phyloP scores from a whole-genome alignment of 148 eudicot genomes.

The Bassia scoparia region DNA sequence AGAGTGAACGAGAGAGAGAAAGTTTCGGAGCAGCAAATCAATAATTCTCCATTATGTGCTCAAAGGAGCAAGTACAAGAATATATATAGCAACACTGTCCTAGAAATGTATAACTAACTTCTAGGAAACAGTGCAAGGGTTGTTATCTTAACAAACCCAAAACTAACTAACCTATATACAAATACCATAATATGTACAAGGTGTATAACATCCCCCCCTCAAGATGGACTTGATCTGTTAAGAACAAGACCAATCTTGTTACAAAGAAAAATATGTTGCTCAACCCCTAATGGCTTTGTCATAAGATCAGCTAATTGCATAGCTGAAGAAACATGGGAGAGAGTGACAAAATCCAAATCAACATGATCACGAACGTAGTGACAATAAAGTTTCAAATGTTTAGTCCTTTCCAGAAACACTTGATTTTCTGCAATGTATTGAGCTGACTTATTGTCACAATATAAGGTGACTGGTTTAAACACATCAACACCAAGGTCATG shows the following conservation, averaged over 20 bases:
- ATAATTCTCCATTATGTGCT: no score
- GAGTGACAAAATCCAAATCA: background rate
- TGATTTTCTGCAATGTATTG: background rate
- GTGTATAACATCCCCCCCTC: background rate
- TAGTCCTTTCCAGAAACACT: background rate
- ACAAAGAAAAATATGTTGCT: background rate
- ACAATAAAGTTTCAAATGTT: background rate
- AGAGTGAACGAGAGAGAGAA: no score
- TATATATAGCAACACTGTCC: no score
- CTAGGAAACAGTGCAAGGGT: no score
- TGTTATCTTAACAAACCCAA: no score
- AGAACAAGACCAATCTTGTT: background rate
- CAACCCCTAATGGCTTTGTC: background rate
- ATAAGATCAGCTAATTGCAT: background rate
- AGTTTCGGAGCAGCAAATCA: no score
- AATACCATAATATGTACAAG: no score
- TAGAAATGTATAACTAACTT: no score
- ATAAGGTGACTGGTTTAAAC: no score
- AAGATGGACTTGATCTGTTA: background rate
- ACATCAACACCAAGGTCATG: background rate
- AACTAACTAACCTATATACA: no score
- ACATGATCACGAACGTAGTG: background rate
- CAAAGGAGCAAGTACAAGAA: no score
- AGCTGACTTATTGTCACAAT: background rate
- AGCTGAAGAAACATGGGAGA: background rate